Percentiles rank a stretch among this genome's conserved stretches.
Conservation (phyloP, 2,329 filamentous ascomycete species). For the Chaetomium globosum region DNA sequence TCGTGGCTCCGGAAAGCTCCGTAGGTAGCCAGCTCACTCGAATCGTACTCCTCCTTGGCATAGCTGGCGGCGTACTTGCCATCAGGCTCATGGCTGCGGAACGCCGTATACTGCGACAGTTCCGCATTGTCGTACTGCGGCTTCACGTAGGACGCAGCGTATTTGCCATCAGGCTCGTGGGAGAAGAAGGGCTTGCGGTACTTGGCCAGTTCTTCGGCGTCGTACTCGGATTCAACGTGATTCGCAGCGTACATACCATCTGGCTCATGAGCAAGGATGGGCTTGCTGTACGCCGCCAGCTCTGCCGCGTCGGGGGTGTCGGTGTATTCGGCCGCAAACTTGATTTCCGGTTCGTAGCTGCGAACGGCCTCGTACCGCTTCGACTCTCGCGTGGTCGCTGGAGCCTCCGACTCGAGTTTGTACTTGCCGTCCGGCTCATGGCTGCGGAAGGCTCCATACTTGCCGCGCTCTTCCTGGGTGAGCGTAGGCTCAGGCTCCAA, state of each 20-base stretch:
- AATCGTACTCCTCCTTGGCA: neutral
- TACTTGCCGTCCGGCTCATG: slow-evolving; percentile 29
- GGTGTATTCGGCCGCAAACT: slow-evolving; percentile 17
- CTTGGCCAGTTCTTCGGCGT: slow-evolving; percentile 45
- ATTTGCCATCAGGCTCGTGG: slow-evolving; percentile 47
- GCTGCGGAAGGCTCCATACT: slow-evolving; percentile 39
- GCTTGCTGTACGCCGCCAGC: slow-evolving; percentile 41
- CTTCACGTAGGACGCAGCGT: slow-evolving; percentile 39
- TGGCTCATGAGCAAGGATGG: slow-evolving; percentile 39
- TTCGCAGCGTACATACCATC: slow-evolving; percentile 30
- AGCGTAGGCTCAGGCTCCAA: neutral
- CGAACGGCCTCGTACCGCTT: slow-evolving; percentile 1
- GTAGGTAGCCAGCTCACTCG: slow-evolving; percentile 23
- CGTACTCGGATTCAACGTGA: slow-evolving; percentile 30
- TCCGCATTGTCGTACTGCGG: slow-evolving; percentile 37
- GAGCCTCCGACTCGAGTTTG: slow-evolving; percentile 9
- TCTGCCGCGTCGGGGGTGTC: slow-evolving; percentile 25
- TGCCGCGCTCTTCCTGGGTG: slow-evolving; percentile 42
- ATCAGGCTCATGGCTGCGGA: slow-evolving; percentile 37
- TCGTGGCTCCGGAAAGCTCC: slow-evolving; percentile 33
- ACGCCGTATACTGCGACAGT: slow-evolving; percentile 28
- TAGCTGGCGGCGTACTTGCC: slow-evolving; percentile 34
- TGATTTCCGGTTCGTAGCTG: slow-evolving; percentile 28
- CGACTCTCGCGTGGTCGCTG: neutral
- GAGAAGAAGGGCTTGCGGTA: slow-evolving; percentile 31